These are phyloP conservation scores for Claviceps sp. DNA, from an alignment of 2,329 filamentous ascomycete species.

Conservation along the genomic window DNA sequence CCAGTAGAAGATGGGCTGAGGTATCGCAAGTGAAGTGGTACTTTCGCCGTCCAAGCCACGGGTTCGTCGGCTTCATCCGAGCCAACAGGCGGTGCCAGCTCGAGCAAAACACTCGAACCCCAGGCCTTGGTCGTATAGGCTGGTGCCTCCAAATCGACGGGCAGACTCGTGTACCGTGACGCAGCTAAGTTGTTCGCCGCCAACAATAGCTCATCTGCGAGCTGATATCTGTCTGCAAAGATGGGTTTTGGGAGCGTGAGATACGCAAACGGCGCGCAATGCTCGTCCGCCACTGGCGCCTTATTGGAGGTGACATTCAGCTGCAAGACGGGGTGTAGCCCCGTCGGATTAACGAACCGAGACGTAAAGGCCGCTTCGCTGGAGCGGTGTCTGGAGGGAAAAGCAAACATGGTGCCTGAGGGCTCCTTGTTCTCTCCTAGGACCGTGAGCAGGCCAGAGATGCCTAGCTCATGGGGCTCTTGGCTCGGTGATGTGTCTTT, in stretches of 20 bases:
- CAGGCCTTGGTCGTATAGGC: conserved; percentile 63
- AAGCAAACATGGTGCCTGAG: conserved; percentile 68
- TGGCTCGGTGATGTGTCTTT: conserved; percentile 44
- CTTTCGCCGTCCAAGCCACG: conserved; percentile 47
- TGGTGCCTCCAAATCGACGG: conserved; percentile 82
- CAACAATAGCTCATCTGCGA: conserved; percentile 64
- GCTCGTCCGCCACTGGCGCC: conserved; percentile 37
- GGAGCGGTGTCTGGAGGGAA: conserved; percentile 64
- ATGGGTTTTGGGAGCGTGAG: conserved; percentile 68
- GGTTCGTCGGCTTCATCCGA: conserved; percentile 18
- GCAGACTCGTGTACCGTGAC: conserved; percentile 55
- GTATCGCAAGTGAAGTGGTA: conserved; percentile 82
- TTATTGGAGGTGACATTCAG: conserved; percentile 45
- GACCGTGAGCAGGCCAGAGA: conserved; percentile 67
- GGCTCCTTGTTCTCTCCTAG: conserved; percentile 61
- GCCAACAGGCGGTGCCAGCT: conserved; percentile 45
- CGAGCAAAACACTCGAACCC: conserved; percentile 68
- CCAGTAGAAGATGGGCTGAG: conserved; percentile 47
- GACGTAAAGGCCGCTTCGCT: conserved; percentile 44
- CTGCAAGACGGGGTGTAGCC: conserved; percentile 70
- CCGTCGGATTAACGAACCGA: conserved; percentile 55
- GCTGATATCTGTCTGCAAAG: conserved; percentile 81
- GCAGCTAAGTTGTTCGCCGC: conserved; percentile 63
- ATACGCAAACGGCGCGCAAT: conserved; percentile 65
- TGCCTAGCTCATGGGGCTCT: conserved; percentile 59